Conservation (phyloP, 2,329 filamentous ascomycete species). For the Orbilia ellipsospora region DNA sequence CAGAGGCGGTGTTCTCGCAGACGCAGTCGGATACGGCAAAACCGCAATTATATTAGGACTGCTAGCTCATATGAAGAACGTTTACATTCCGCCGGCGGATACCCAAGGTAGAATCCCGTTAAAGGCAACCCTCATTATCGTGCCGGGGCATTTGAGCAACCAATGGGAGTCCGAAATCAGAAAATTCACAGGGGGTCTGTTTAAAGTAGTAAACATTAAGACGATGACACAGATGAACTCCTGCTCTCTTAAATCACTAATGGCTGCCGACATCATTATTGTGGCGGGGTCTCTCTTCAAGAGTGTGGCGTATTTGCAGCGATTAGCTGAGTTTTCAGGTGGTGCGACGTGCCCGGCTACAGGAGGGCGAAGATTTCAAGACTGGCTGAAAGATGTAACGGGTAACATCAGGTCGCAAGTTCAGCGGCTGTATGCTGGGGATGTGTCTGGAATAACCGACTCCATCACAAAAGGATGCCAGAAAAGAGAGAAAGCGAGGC, state of each 20-base stretch:
- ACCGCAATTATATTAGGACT: conserved; percentile 71
- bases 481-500: conserved; percentile 10
- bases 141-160: conserved; percentile 67
- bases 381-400: conserved; percentile 68
- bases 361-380: conserved; percentile 66
- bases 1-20: conserved; percentile 72
- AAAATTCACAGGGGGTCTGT: conserved; percentile 65
- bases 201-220: conserved; percentile 65
- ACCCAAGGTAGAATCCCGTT: conserved; percentile 60
- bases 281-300: conserved; percentile 67
- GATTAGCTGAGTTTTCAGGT: conserved; percentile 67
- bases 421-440: conserved; percentile 58
- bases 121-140: conserved; percentile 71
- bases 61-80: conserved; percentile 65
- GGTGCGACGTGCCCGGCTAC: conserved; percentile 62
- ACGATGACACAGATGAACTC: conserved; percentile 62
- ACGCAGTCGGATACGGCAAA: conserved; percentile 75
- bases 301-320: conserved; percentile 65
- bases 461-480: conserved; percentile 25
- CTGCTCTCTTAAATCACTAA: conserved; percentile 64
- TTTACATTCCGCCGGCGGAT: conserved; percentile 50
- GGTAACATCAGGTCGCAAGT: conserved; percentile 64
- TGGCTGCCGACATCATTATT: conserved; percentile 68
- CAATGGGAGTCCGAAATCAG: conserved; percentile 71
- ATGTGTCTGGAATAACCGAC: background rate